phyloP scores from a whole-genome alignment of 164 flowering plant species.

The Magnolia changhungtana region DNA sequence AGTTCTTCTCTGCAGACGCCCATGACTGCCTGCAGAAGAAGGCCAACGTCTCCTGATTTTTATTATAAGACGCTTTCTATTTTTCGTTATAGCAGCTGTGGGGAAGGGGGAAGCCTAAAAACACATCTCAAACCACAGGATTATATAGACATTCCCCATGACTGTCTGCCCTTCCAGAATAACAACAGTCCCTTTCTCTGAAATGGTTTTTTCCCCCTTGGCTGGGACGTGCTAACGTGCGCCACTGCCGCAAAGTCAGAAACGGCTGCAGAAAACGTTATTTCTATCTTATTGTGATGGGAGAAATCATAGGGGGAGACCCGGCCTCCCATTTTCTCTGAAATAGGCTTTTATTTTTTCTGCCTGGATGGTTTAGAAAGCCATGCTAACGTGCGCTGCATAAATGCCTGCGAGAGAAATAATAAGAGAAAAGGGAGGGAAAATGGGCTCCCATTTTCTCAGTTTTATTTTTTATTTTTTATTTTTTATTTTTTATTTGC shows the following conservation, averaged over 20 bases:
- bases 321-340: too few species aligned
- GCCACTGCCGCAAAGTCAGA: neutral
- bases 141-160: conserved; percentile 6
- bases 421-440: too few species aligned
- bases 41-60: conserved; percentile 2
- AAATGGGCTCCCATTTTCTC: too few species aligned
- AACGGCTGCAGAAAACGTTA: neutral
- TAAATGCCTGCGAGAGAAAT: too few species aligned
- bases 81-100: neutral
- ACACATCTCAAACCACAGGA: neutral
- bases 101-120: neutral
- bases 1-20: conserved; percentile 7
- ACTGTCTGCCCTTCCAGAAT: neutral
- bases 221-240: neutral
- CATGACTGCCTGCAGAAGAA: conserved; percentile 8
- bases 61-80: neutral
- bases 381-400: too few species aligned
- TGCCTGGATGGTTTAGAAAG: too few species aligned
- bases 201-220: neutral
- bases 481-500: too few species aligned
- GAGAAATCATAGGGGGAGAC: too few species aligned
- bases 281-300: neutral
- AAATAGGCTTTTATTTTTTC: too few species aligned
- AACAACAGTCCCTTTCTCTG: conserved; percentile 9
- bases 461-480: too few species aligned